Percentiles rank a stretch among this genome's conserved stretches.
Evolutionary conservation across 2,329 filamentous ascomycete species (phyloP).

Genomic region (Diaporthe sp.): DNA sequence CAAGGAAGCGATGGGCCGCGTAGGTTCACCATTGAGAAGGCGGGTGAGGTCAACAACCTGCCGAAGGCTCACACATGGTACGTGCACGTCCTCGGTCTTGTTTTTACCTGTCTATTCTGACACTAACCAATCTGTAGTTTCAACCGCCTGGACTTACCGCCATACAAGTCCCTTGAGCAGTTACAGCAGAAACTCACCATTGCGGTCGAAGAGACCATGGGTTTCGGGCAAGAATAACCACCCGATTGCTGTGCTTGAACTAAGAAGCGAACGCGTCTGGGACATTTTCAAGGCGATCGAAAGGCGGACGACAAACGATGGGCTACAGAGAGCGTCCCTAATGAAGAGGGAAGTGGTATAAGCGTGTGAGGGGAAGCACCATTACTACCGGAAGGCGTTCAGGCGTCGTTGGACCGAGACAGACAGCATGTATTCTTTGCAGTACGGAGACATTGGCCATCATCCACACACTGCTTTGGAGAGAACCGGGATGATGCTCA

Average conservation of each 20-base stretch:
- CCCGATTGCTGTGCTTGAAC: background rate
- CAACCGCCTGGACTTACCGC: constrained; percentile 94
- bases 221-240: constrained; percentile 95
- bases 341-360: background rate
- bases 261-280: background rate
- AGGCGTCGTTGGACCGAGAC: constrained; percentile 30
- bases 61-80: constrained; percentile 99
- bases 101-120: background rate
- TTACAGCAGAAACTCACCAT: constrained; percentile 93
- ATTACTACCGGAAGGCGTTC: constrained; percentile 30
- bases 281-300: background rate
- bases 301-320: background rate
- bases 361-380: background rate
- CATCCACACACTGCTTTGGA: constrained; percentile 13
- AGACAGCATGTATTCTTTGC: constrained; percentile 32
- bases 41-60: constrained; percentile 87
- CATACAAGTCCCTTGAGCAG: constrained; percentile 89
- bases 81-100: constrained; percentile 48
- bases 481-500: background rate
- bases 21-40: constrained; percentile 98
- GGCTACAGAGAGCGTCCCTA: background rate
- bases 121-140: constrained; percentile 68
- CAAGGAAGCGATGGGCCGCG: constrained; percentile 96
- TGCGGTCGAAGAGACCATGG: constrained; percentile 98
- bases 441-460: constrained; percentile 9